phyloP scores from a whole-genome alignment of 805 yeast species.

The Kluyveromyces wickerhamii region DNA sequence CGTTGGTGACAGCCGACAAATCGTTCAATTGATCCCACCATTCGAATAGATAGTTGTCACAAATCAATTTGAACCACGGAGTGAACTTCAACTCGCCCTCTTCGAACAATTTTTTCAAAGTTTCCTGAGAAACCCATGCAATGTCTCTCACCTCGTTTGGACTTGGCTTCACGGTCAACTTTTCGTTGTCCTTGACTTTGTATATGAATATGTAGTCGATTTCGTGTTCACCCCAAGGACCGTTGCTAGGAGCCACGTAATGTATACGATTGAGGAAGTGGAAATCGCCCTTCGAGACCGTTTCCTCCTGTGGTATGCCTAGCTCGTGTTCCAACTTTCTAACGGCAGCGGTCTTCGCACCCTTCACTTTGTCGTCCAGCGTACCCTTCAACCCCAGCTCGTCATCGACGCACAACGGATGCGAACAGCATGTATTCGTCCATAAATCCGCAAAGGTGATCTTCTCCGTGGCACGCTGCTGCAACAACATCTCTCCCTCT shows the following conservation, averaged over 20 bases:
- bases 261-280: slow-evolving; percentile 89
- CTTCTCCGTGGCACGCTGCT: slow-evolving; percentile 93
- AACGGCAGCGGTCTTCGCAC: slow-evolving; percentile 82
- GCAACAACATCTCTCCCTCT: slow-evolving; percentile 68
- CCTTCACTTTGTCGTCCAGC: slow-evolving; percentile 56
- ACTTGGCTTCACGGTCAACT: slow-evolving; percentile 46
- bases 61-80: slow-evolving; percentile 96
- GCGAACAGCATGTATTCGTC: slow-evolving; percentile 99
- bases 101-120: slow-evolving; percentile 68
- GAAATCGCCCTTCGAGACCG: slow-evolving; percentile 58
- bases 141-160: slow-evolving; percentile 81
- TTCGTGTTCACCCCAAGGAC: slow-evolving; percentile 96
- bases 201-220: slow-evolving; percentile 88
- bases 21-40: slow-evolving; percentile 85
- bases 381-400: slow-evolving; percentile 59
- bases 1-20: slow-evolving; percentile 41
- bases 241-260: slow-evolving; percentile 78
- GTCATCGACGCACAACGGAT: slow-evolving; percentile 76
- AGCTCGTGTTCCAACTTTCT: slow-evolving; percentile 90
- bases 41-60: slow-evolving; percentile 79
- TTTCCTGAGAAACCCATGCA: slow-evolving; percentile 61
- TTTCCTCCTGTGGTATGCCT: slow-evolving; percentile 58
- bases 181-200: slow-evolving; percentile 40
- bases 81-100: slow-evolving; percentile 69
- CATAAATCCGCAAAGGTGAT: slow-evolving; percentile 95